These are phyloP conservation scores for Calonectria pseudoreteaudii DNA, from an alignment of 2,329 filamentous ascomycete species.

Conservation along the genomic window DNA sequence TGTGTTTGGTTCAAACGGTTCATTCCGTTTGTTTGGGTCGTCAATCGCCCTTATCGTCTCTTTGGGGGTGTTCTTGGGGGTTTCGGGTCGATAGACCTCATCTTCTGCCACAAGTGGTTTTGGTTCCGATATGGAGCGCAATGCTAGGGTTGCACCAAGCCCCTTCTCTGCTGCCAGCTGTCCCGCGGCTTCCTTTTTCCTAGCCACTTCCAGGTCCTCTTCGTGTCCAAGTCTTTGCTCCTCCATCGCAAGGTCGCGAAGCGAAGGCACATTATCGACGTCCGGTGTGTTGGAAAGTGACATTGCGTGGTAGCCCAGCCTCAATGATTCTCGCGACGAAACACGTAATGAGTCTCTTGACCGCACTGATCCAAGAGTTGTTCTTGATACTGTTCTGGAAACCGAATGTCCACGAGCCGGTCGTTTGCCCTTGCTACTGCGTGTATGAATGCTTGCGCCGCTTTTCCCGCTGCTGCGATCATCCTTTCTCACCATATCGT, in stretches of 20 bases:
- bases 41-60: constrained; percentile 27
- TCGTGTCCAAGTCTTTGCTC: constrained; percentile 63
- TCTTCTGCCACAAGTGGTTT: constrained; percentile 49
- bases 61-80: constrained; percentile 22
- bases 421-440: constrained; percentile 71
- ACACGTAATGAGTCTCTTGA: constrained; percentile 45
- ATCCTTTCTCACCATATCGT: constrained; percentile 82
- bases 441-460: constrained; percentile 64
- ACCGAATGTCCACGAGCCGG: constrained; percentile 50
- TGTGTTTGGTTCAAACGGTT: constrained; percentile 33
- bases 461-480: constrained; percentile 71
- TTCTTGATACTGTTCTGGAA: constrained; percentile 68
- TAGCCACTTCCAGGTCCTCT: constrained; percentile 65
- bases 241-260: constrained; percentile 65
- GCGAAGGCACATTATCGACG: constrained; percentile 55
- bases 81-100: constrained; percentile 41
- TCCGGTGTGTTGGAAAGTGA: constrained; percentile 51
- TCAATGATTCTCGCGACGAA: constrained; percentile 48
- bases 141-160: constrained; percentile 44
- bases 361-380: constrained; percentile 63
- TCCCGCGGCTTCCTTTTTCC: constrained; percentile 64
- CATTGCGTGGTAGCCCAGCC: constrained; percentile 38
- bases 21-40: constrained; percentile 1
- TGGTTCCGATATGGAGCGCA: constrained; percentile 26
- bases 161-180: constrained; percentile 64